Evolutionary conservation across 352 stramenopile species (phyloP), one percentile per base, ranked within the genome.

Genomic region (Peronospora farinosa): DNA sequence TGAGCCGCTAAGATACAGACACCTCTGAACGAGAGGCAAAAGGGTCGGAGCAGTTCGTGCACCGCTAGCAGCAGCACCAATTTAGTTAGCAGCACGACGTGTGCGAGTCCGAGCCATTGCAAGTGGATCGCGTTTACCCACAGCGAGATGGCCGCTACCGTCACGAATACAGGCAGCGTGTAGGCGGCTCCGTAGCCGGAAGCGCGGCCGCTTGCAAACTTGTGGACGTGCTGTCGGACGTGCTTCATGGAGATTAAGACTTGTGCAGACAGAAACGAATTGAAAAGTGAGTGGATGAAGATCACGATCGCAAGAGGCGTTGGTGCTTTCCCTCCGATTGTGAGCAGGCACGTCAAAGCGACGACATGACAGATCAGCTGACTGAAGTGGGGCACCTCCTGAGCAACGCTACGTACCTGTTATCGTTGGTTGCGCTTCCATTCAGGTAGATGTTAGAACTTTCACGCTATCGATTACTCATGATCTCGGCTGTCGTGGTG

Each of bases 1-100:
- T 66, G 51, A 7, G 41, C 37, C 21, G 61, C 28, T 19, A 78
- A 41, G 3, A 15, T 51, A 28, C 50, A 64, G 10, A 72, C 47
- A 3, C 63, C 57, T 2, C 21, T 7, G 47, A 72, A 72, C 28
- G 61, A 74, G 10, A 64, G 40, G 39, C 64, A 69, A 31, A 78
- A 74, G 28, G 68, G 65, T 11, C 68, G 64, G 39, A 78, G 54
- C 16, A 78, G 21, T 35, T 74, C 68, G 38, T 78, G 61, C 23
- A 71, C 33, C 7, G 9, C 30, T 19, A 63, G 23, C 7, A 72
- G 45, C n/a, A 62, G 40, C 21, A 67, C 25, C 1, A 71, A 43
- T 30, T 60, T 64, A 21, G 27, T 11, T 13, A 65, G 40, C 13
- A 69, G 11, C n/a, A 54, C 43, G 27, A 60, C 23, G 36, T 66